phyloP scores from a whole-genome alignment of 352 stramenopile genomes.

The Phytophthora brassicae region DNA sequence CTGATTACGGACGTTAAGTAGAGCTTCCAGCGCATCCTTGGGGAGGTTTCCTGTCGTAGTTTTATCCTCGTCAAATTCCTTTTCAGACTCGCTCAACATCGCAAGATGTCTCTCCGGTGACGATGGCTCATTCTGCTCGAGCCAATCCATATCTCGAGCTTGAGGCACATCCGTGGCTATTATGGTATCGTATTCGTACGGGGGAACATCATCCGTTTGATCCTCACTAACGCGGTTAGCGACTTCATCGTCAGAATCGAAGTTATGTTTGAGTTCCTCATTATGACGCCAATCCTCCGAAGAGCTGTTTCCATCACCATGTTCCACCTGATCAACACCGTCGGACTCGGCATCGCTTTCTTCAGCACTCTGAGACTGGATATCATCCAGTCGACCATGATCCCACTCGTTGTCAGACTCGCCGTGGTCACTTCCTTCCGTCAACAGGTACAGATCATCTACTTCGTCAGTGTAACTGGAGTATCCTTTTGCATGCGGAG shows the following conservation, averaged over 20 bases:
- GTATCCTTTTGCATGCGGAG: conserved; percentile 1
- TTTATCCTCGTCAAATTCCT: conserved; percentile 7
- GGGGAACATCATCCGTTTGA: not conserved
- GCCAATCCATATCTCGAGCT: conserved; percentile 3
- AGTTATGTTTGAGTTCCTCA: conserved; percentile 14
- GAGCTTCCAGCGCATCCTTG: conserved; percentile 28
- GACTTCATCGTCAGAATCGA: conserved; percentile 17
- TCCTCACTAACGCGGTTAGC: conserved; percentile 14
- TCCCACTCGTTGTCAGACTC: conserved; percentile 13
- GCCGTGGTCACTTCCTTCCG: conserved; percentile 12
- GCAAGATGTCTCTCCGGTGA: conserved; percentile 8
- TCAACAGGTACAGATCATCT: conserved; percentile 12
- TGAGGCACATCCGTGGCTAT: not conserved
- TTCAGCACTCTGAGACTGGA: not conserved
- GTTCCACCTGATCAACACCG: conserved; percentile 2
- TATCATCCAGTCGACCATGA: conserved; percentile 3
- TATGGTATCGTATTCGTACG: not conserved
- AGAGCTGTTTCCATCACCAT: not conserved
- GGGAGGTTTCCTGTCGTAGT: not conserved
- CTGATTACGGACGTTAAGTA: conserved; percentile 29
- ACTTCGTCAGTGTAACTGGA: conserved; percentile 8
- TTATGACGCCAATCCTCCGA: conserved; percentile 17
- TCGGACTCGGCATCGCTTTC: not conserved
- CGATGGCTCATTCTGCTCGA: not conserved
- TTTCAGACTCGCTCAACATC: conserved; percentile 4